These are phyloP conservation scores for Fistulinella cinereoalba DNA, from an alignment of 1,284 basidiomycete species.

Conservation along the genomic window DNA sequence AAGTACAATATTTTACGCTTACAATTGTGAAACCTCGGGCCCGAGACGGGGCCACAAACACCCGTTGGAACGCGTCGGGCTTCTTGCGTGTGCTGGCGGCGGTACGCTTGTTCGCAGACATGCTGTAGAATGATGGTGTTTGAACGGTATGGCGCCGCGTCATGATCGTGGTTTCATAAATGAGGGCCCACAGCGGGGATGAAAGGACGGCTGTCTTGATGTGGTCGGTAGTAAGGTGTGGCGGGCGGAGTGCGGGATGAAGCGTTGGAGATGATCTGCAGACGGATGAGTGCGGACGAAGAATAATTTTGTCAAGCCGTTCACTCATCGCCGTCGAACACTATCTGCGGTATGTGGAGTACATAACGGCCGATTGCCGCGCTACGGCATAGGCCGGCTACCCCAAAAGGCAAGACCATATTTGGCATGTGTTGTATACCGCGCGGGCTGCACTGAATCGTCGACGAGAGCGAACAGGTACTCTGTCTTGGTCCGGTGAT, in stretches of 20 bases:
- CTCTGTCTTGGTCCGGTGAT: slow-evolving; percentile 9
- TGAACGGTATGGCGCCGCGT: slow-evolving; percentile 4
- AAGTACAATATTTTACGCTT: background rate
- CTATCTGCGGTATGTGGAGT: slow-evolving; percentile 5
- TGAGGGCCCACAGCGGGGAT: slow-evolving; percentile 10
- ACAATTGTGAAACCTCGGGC: slow-evolving; percentile 6
- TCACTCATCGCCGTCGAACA: slow-evolving; percentile 3
- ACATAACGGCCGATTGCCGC: slow-evolving; percentile 29
- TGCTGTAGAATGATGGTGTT: slow-evolving; percentile 2
- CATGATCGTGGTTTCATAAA: slow-evolving; percentile 8
- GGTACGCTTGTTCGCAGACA: slow-evolving; percentile 5
- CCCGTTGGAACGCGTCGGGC: background rate
- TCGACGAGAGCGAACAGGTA: slow-evolving; percentile 14
- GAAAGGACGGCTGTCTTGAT: background rate
- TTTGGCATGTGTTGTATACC: slow-evolving; percentile 24
- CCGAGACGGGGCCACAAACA: slow-evolving; percentile 3
- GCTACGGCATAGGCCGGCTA: slow-evolving; percentile 25
- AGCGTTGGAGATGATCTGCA: background rate
- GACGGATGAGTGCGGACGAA: background rate
- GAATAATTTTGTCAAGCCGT: slow-evolving; percentile 1
- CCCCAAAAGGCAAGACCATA: slow-evolving; percentile 29
- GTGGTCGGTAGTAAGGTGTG: background rate
- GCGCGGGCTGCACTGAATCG: background rate
- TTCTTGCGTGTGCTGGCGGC: background rate
- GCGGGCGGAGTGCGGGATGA: background rate